Base-by-base conservation (phyloP, 805 yeast genomes). In the Pichia ethanolica region DNA sequence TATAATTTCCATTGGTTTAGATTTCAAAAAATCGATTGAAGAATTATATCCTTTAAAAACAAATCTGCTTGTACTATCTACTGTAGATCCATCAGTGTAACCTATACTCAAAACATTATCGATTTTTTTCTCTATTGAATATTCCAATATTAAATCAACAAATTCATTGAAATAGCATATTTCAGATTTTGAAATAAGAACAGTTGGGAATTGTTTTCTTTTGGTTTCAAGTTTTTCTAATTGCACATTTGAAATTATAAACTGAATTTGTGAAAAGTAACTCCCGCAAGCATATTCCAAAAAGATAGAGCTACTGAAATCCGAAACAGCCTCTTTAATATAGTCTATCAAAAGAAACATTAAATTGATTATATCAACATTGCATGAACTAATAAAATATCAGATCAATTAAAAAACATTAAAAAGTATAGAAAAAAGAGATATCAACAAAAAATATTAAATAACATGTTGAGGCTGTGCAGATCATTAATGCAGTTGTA, bases 91-190 rank as follows among this genome's bases (percentile, higher is more conserved):
- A 42, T 69, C 62, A 5, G 42, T 56, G 52, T 75, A 77, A 0
- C 84, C 86, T 42, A 59, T 56, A 0, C 67, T 53, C 5, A 82
- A 45, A 0, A 68, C 67, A 58, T 78, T 78, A 4, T 60, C 50
- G 3, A 60, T 55, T 25, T 64, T 63, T 10, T 60, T 55, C 3
- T 53, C 49, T 1, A 67, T 42, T 36, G 77, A 53, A 47, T 60
- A 60, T 3, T 53, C 51, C 1, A 78, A 56, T n/a, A 78, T 53
- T 7, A 58, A 48, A 51, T 78, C 81, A 4, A 81, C 57, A 4
- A 73, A 58, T 26, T 71, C 72, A 11, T 59, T 49, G 58, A 70
- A 66, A 14, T 49, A 52, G 12, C 49, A 46, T 8, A 26, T 42
- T 7, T 47, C 47, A 14, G 52, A 37, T 26, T 38, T 47, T 4